Percentiles rank a stretch among this genome's conserved stretches.
These are phyloP conservation scores for Umbelopsis isabellina DNA, from an alignment of 192 early-diverging fungal species.

Conservation along the genomic window DNA sequence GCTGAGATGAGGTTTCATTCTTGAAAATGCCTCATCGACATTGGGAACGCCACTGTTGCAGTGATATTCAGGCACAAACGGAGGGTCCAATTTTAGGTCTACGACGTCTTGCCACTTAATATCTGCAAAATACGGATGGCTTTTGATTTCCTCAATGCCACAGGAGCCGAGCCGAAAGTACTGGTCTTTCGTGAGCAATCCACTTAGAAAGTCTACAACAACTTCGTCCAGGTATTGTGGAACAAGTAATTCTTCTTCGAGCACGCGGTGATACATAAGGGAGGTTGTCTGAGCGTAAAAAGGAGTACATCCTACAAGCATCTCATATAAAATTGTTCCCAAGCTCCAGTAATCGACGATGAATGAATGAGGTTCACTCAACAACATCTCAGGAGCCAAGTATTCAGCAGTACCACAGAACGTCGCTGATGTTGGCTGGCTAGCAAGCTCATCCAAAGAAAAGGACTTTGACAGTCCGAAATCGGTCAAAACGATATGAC, in stretches of 20 bases:
- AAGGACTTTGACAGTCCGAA: constrained; percentile 89
- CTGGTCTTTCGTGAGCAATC: constrained; percentile 60
- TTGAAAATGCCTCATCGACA: constrained; percentile 59
- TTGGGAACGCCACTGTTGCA: constrained; percentile 56
- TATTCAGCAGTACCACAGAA: constrained; percentile 84
- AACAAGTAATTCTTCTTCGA: constrained; percentile 56
- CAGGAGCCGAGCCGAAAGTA: constrained; percentile 64
- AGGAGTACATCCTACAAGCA: constrained; percentile 76
- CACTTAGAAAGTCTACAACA: constrained; percentile 47
- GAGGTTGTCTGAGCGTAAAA: constrained; percentile 60
- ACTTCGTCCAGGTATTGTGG: constrained; percentile 45
- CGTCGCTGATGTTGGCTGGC: constrained; percentile 51
- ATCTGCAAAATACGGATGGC: constrained; percentile 71
- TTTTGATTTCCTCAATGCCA: constrained; percentile 69
- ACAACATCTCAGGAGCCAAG: constrained; percentile 76
- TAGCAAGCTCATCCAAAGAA: constrained; percentile 28
- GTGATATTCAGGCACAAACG: constrained; percentile 61
- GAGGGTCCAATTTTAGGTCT: constrained; percentile 59
- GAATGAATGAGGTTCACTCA: constrained; percentile 61
- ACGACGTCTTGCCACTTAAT: constrained; percentile 76
- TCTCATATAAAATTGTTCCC: constrained; percentile 87
- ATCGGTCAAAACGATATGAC: constrained; percentile 88
- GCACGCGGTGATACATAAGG: constrained; percentile 56
- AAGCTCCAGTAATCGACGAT: constrained; percentile 91
- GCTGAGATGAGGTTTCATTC: constrained; percentile 49